phyloP scores from a whole-genome alignment of 2,329 filamentous ascomycete genomes.

The Alternaria novae-zelandiae region DNA sequence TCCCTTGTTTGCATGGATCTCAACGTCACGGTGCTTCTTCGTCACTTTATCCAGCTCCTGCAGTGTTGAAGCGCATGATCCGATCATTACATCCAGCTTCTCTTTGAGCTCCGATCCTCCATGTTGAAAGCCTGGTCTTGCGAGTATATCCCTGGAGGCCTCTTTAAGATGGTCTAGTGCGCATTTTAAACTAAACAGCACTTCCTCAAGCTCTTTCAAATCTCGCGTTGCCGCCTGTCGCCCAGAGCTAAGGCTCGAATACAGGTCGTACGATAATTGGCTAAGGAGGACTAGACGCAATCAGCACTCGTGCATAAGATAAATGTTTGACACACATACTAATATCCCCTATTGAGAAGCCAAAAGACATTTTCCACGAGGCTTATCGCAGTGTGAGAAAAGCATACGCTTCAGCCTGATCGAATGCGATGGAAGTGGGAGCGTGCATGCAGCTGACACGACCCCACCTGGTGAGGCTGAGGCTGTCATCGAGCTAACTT shows the following conservation, averaged over 20 bases:
- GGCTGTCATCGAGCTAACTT: no score
- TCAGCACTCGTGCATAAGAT: no score
- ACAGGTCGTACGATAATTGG: not conserved
- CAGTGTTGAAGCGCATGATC: not conserved
- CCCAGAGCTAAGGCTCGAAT: not conserved
- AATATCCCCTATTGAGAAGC: not conserved
- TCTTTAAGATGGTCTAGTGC: not conserved
- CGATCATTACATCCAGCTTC: not conserved
- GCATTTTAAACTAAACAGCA: not conserved
- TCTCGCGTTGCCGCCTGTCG: not conserved
- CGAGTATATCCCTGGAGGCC: not conserved
- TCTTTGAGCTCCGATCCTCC: not conserved
- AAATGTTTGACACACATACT: no score
- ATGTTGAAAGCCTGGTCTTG: not conserved
- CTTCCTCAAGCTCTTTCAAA: not conserved
- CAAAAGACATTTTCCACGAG: conserved; percentile 5
- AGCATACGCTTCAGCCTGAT: rapidly evolving
- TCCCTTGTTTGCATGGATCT: no score
- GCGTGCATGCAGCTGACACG: not conserved
- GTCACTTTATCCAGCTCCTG: not conserved
- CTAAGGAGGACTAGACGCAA: not conserved
- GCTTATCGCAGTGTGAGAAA: no score
- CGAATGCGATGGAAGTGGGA: not conserved
- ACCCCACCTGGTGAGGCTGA: no score
- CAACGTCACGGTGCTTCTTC: not conserved